Evolutionary conservation across 129 eudicot species (phyloP).

Genomic region (Flaveria bidentis): DNA sequence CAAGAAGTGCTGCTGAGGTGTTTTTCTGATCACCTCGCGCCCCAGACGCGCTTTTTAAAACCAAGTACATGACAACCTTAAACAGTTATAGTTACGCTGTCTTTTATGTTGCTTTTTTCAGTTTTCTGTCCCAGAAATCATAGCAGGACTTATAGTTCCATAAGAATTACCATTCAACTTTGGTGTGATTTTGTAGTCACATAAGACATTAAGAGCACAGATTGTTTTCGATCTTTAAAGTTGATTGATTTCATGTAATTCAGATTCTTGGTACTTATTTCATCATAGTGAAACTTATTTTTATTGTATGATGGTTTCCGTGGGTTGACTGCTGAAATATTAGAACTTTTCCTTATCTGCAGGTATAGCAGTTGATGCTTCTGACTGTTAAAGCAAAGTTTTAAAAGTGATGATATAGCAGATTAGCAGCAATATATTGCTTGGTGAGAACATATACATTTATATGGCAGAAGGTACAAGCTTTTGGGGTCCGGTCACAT

Average conservation of each 20-base stretch:
- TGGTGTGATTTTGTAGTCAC: neutral
- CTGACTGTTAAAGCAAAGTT: constrained; percentile 7
- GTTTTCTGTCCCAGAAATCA: no score
- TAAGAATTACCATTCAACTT: neutral
- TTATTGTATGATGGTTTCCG: neutral
- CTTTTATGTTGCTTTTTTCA: no score
- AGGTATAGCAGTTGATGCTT: constrained; percentile 25
- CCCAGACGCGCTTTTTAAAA: no score
- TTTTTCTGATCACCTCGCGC: no score
- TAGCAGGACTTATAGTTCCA: neutral
- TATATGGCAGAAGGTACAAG: constrained; percentile 49
- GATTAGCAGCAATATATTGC: constrained; percentile 2
- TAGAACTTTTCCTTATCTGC: constrained; percentile 16
- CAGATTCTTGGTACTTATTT: neutral
- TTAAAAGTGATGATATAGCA: constrained; percentile 31
- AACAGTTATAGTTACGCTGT: no score
- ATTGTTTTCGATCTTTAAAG: neutral
- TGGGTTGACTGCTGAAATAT: constrained; percentile 15
- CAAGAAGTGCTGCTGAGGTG: no score
- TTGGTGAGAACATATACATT: constrained; percentile 24
- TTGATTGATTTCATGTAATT: neutral
- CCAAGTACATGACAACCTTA: no score
- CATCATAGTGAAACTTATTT: neutral
- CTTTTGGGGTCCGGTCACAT: constrained; percentile 66
- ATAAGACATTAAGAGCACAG: neutral